A percentile compares a stretch with the other conserved stretches of the same genome.
Conservation (phyloP, 306 rosid genomes). For the Trifolium subterraneum region DNA sequence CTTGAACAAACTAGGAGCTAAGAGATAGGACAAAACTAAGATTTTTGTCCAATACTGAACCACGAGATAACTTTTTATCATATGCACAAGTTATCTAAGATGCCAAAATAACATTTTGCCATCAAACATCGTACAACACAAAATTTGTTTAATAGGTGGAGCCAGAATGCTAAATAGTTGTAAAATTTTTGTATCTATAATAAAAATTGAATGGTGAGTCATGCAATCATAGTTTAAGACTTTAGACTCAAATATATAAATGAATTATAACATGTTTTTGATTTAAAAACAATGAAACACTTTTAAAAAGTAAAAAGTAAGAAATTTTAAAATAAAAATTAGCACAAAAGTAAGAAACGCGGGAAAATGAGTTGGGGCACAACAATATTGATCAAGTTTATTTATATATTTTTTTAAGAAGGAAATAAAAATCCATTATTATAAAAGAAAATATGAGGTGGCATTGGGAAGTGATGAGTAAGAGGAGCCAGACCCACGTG, state of each 20-base stretch:
- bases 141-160: no score
- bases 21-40: no score
- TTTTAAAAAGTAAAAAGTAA: background rate
- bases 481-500: constrained; percentile 48
- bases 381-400: background rate
- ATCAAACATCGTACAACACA: no score
- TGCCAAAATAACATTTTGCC: no score
- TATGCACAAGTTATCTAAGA: no score
- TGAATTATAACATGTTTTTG: background rate
- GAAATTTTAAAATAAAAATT: background rate
- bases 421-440: background rate
- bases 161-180: no score
- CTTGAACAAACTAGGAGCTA: no score
- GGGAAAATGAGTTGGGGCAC: background rate
- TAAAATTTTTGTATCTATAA: no score
- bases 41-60: no score
- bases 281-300: background rate
- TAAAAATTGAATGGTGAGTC: background rate
- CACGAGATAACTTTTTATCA: no score
- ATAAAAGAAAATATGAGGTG: constrained; percentile 23
- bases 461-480: constrained; percentile 34
- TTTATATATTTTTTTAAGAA: background rate
- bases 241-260: background rate
- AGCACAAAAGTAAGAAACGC: background rate
- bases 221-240: background rate